A percentile compares a stretch with the other conserved stretches of the same genome.
These are phyloP conservation scores for Aspergillus tanneri DNA, from an alignment of 2,329 filamentous ascomycete species.

Conservation along the genomic window DNA sequence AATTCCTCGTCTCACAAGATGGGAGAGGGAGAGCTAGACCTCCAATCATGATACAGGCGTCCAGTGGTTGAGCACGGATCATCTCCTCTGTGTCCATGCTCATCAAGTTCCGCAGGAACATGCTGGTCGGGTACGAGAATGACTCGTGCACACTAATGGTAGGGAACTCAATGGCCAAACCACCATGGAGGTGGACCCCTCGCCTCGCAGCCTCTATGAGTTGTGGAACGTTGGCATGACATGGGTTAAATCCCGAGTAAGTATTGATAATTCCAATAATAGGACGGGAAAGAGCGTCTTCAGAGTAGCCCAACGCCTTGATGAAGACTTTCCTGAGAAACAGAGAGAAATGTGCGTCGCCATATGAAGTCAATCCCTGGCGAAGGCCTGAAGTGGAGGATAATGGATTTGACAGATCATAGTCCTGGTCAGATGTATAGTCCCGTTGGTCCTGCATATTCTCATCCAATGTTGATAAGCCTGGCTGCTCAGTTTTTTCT, in stretches of 20 bases:
- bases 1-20: background rate
- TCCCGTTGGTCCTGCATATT: background rate
- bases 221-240: conserved; percentile 70
- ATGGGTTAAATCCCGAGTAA: conserved; percentile 70
- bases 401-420: conserved; percentile 60
- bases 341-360: conserved; percentile 71
- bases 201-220: conserved; percentile 69
- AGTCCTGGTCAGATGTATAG: conserved; percentile 43
- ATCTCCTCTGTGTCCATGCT: conserved; percentile 80
- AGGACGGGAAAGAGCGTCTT: conserved; percentile 67
- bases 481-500: no score
- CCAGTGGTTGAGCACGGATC: conserved; percentile 69
- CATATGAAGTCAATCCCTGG: conserved; percentile 66
- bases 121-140: conserved; percentile 69
- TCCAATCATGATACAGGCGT: conserved; percentile 66
- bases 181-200: conserved; percentile 66
- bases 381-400: conserved; percentile 56
- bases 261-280: conserved; percentile 76
- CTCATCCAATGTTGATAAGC: no score
- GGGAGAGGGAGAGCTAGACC: conserved; percentile 43
- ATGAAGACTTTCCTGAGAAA: conserved; percentile 76
- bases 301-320: conserved; percentile 71
- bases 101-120: conserved; percentile 74
- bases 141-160: conserved; percentile 71
- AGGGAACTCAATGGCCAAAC: conserved; percentile 69